Conservation (phyloP, 75 land plant species). For the Selaginella tamariscina region DNA sequence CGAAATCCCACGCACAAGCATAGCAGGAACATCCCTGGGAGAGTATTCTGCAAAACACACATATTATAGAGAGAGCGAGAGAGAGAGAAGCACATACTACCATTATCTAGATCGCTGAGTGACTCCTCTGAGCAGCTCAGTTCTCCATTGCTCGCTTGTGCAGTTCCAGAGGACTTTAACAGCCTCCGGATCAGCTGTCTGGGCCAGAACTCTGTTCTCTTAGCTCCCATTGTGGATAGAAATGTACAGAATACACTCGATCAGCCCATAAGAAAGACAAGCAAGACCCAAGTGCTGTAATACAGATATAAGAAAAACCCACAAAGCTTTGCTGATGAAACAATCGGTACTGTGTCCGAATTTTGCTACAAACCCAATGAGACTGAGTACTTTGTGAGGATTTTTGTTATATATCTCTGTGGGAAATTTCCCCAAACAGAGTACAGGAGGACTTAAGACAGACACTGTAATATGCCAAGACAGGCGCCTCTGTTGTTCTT, state of each 20-base stretch:
- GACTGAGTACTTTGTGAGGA: no score
- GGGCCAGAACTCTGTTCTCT: neutral
- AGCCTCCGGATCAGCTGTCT: slow-evolving; percentile 1
- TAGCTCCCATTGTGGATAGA: neutral
- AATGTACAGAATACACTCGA: no score
- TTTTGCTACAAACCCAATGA: no score
- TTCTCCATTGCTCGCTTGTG: no score
- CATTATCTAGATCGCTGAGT: neutral
- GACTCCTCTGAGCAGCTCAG: neutral
- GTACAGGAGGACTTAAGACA: no score
- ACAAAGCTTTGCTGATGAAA: no score
- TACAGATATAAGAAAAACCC: no score
- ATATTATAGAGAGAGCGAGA: neutral
- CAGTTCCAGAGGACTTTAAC: neutral
- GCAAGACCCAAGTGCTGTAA: neutral
- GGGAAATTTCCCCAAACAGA: no score
- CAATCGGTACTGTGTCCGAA: no score
- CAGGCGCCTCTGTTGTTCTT: no score
- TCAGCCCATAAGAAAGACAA: neutral
- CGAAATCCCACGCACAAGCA: neutral
- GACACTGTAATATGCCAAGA: no score
- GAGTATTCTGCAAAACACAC: neutral
- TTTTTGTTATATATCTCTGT: no score
- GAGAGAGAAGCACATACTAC: neutral
- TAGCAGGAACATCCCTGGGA: neutral